Evolutionary conservation across 2,329 filamentous ascomycete species (phyloP), one percentile per base, ranked within the genome.

Genomic region (Emmonsiellopsis sp.): DNA sequence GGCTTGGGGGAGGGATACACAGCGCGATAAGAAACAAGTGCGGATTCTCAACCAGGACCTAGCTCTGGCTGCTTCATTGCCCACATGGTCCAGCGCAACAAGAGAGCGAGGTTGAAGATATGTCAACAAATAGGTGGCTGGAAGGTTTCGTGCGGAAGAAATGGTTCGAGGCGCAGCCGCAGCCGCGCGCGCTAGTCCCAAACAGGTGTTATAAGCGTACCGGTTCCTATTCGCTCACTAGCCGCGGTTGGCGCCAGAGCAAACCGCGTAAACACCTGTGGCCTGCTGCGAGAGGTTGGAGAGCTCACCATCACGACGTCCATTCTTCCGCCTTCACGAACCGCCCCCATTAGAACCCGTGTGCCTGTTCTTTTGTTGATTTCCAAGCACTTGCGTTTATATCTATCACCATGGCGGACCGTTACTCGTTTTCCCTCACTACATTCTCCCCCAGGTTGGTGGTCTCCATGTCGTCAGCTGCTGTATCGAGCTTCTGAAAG

Each of bases 341-440:
- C 27, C 6, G 17, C 31, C 4, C 10, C 46, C 46, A 49, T 39
- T 49, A 34, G 44, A 46, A 46, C 13, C 44, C 17, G 45, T 47
- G n/a, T 8, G 14, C 11, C 36, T 37, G 33, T 5, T 14, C 21
- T 10, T 37, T 32, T 17, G 27, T 47, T 32, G 13, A n/a, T 27
- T 17, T 47, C 46, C 36, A 53, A 63, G 59, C 55, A 60, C 52
- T 45, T 55, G 51, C 55, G 57, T 51, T 50, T 56, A 49, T 39
- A 57, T 13, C 54, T 55, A 55, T 58, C 67, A 77, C 61, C 70
- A 98, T 98, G 92, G 92, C 93, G 68, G 93, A 98, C 76, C 83
- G 93, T 79, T 98, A 98, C 76, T 96, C 92, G 53, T 98, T 98
- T 84, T 98, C 93, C 56, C 82, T 98, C 71, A 98, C 93, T 60